Conservation (phyloP, 192 early-diverging fungal genomes). For the Coemansia sp. region DNA sequence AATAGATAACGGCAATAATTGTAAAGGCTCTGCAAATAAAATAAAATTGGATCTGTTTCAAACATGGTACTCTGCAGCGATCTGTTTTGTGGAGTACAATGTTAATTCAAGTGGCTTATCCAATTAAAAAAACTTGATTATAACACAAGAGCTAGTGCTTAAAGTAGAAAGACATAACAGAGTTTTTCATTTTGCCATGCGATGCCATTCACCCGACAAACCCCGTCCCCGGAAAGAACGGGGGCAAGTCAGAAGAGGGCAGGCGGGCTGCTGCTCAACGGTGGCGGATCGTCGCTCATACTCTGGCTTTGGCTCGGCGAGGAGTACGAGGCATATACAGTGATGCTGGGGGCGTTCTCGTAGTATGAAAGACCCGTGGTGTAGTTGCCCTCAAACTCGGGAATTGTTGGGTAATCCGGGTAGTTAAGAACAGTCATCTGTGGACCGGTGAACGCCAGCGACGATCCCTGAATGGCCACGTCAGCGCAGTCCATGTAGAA, state of each 20-base stretch:
- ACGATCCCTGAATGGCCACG: constrained; percentile 7
- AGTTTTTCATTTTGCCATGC: background rate
- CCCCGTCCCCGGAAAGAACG: background rate
- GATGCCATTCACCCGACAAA: background rate
- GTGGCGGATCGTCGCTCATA: background rate
- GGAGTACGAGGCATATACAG: constrained; percentile 7
- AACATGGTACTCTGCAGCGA: background rate
- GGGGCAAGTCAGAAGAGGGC: constrained; percentile 28
- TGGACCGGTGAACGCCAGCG: constrained; percentile 9
- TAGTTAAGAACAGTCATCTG: constrained; percentile 20
- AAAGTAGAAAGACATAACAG: background rate
- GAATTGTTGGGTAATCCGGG: constrained; percentile 37
- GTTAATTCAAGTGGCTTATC: background rate
- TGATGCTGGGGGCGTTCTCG: constrained; percentile 5
- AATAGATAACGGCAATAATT: background rate
- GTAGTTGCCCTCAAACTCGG: constrained; percentile 36
- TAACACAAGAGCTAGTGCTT: background rate
- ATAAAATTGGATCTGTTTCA: background rate
- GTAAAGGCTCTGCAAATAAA: background rate
- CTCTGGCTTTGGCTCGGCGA: background rate
- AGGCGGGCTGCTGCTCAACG: constrained; percentile 6
- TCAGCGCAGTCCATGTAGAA: constrained; percentile 40
- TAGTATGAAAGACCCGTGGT: constrained; percentile 6
- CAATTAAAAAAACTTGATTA: background rate
- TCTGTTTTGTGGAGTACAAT: background rate